Base-by-base conservation (phyloP, 495 filamentous ascomycete genomes). In the Hyaloscypha bicolor region DNA sequence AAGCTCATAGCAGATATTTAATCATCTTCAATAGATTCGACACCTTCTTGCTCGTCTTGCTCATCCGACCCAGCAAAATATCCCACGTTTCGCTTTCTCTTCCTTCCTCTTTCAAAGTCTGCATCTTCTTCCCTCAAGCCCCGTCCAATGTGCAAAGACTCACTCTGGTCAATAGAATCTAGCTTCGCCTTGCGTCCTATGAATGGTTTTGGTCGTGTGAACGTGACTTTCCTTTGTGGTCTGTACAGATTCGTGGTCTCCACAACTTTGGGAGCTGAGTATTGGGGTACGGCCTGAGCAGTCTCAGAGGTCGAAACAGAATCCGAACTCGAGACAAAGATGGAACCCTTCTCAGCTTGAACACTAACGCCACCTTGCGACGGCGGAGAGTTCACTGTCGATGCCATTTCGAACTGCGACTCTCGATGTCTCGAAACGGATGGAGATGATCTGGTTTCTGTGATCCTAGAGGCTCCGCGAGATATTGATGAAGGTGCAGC, bases 21-120 rank as follows among this genome's bases (percentile, higher is more conserved):
- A n/a, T 61, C 55, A 71, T 71, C 60, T 53, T 64, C 60, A 22
- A 71, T 64, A 63, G 53, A 64, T 62, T 67, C 64, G 39, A 60
- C 31, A 29, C 59, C 61, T 9, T 64, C 45, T 22, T 48, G 4
- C 29, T 53, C 60, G 25, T 39, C 32, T 16, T 29, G 21, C 19
- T 60, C 66, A 35, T 55, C 39, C 12, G 37, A 63, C 22, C 37
- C 39, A 62, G 11, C 12, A 22, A 60, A 29, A 60, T 48, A 37
- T 56, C 51, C 16, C 19, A 55, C 22, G 45, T 62, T 52, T 64
- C 55, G 51, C 32, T 31, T 60, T 53, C 32, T 58, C 58, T 32
- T 61, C n/a, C 52, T 63, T 48, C 42, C 29, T 30, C 9, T 1
- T 45, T 30, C 30, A 4, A n/a, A n/a, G 6, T 53, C 32, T 9